phyloP scores from a whole-genome alignment of 116 monocot species.

The Dioscorea cayenensis region DNA sequence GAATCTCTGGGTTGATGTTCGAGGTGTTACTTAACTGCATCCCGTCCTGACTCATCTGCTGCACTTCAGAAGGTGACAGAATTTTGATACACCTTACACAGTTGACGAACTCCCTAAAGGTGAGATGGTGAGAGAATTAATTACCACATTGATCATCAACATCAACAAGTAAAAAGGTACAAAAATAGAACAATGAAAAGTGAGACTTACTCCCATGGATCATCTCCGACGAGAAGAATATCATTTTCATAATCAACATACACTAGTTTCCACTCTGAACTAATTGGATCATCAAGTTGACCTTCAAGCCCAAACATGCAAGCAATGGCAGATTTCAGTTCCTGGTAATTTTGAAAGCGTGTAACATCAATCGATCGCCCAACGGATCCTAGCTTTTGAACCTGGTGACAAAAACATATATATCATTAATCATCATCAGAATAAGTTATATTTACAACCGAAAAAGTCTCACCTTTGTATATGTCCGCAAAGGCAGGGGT shows the following conservation, averaged over 20 bases:
- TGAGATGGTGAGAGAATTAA: not conserved
- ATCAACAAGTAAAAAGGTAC: too few species aligned
- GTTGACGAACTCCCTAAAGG: slow-evolving; percentile 65
- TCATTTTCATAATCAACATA: slow-evolving; percentile 95
- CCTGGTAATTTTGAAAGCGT: slow-evolving; percentile 62
- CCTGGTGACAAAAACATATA: slow-evolving; percentile 25
- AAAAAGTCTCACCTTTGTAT: slow-evolving; percentile 62
- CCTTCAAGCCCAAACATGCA: slow-evolving; percentile 92
- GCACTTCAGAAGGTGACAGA: slow-evolving; percentile 73
- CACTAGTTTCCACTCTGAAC: slow-evolving; percentile 84
- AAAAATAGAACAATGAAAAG: slow-evolving; percentile 1
- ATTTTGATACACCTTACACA: slow-evolving; percentile 87
- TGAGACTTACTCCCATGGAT: slow-evolving; percentile 94
- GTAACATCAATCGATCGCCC: slow-evolving; percentile 93
- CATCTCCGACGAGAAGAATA: slow-evolving; percentile 96
- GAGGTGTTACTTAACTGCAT: slow-evolving; percentile 31
- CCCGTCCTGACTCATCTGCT: slow-evolving; percentile 74
- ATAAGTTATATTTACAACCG: not conserved
- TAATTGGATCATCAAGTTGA: slow-evolving; percentile 53
- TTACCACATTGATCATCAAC: not conserved
- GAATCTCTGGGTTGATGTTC: not conserved
- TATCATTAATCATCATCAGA: not conserved
- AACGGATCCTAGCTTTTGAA: slow-evolving; percentile 88
- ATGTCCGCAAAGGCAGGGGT: slow-evolving; percentile 60
- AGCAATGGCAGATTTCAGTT: slow-evolving; percentile 65